Evolutionary conservation across 176 grass and related monocot genomes (phyloP).

Genomic region (Poa annua): DNA sequence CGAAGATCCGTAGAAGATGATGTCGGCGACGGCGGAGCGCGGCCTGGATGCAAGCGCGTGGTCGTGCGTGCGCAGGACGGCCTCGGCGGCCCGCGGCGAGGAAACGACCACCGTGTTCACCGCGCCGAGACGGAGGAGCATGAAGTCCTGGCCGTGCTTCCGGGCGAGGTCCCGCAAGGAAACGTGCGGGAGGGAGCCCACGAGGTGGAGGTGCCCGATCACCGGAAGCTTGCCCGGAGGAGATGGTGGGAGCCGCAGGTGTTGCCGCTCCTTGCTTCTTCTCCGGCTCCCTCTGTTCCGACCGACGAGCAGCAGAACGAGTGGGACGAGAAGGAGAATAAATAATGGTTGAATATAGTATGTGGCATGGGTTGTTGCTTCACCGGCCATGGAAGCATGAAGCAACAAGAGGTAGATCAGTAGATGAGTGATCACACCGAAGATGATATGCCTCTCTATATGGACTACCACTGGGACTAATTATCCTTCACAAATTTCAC

Average conservation of each 20-base stretch:
- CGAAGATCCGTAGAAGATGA: background rate
- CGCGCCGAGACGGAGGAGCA: conserved; percentile 10
- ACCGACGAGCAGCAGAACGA: background rate
- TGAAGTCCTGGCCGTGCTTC: background rate
- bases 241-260: background rate
- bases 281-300: background rate
- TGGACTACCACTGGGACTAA: background rate
- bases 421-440: background rate
- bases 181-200: background rate
- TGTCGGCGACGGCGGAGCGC: conserved; percentile 8
- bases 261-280: background rate
- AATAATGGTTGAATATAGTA: background rate
- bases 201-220: conserved; percentile 15
- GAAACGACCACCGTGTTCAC: conserved; percentile 6
- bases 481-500: too few relatives aligned
- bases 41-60: background rate
- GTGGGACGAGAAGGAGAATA: background rate
- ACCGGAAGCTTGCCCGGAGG: background rate
- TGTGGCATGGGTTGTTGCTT: background rate
- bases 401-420: too few relatives aligned
- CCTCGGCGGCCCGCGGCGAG: background rate
- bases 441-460: background rate
- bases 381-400: background rate
- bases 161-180: background rate
- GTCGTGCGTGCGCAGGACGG: conserved; percentile 15